Evolutionary conservation across 441 rosid genomes (phyloP).

Genomic region (Pelargonium australe): DNA sequence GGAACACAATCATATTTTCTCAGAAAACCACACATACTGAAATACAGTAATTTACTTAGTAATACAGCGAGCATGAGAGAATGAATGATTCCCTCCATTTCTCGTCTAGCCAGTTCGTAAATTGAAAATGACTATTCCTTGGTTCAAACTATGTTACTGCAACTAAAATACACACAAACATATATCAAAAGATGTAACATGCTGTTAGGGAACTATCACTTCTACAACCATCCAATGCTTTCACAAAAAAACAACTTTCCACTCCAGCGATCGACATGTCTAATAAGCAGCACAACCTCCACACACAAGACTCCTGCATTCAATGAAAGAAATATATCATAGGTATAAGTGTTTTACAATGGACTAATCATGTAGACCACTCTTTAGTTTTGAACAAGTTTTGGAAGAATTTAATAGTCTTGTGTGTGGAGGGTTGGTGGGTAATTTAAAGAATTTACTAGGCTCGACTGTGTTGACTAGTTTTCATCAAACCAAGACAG

Average conservation of each 20-base stretch:
- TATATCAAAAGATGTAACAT: conserved; percentile 1
- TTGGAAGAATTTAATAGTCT: too few species aligned
- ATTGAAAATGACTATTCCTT: neutral
- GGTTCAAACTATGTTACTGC: conserved; percentile 16
- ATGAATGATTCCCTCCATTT: conserved; percentile 23
- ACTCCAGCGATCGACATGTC: conserved; percentile 9
- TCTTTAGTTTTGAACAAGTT: too few species aligned
- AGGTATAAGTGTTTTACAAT: neutral
- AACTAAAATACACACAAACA: conserved; percentile 22
- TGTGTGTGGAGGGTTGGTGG: too few species aligned
- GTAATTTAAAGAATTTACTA: too few species aligned
- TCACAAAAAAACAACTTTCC: conserved; percentile 4
- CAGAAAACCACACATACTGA: conserved; percentile 19
- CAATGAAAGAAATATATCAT: neutral
- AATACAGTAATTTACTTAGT: conserved; percentile 12
- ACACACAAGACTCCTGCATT: conserved; percentile 67
- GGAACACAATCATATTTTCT: conserved; percentile 7
- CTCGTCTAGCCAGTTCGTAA: conserved; percentile 20
- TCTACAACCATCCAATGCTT: conserved; percentile 13
- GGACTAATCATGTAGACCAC: too few species aligned
- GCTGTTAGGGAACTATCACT: conserved; percentile 18
- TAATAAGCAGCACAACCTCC: conserved; percentile 72
- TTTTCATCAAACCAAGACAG: too few species aligned
- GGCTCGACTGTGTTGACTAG: too few species aligned
- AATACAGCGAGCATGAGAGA: conserved; percentile 23